A percentile compares a stretch with the other conserved stretches of the same genome.
Evolutionary conservation across 352 stramenopile species (phyloP).

Genomic region (Phytophthora europaea): DNA sequence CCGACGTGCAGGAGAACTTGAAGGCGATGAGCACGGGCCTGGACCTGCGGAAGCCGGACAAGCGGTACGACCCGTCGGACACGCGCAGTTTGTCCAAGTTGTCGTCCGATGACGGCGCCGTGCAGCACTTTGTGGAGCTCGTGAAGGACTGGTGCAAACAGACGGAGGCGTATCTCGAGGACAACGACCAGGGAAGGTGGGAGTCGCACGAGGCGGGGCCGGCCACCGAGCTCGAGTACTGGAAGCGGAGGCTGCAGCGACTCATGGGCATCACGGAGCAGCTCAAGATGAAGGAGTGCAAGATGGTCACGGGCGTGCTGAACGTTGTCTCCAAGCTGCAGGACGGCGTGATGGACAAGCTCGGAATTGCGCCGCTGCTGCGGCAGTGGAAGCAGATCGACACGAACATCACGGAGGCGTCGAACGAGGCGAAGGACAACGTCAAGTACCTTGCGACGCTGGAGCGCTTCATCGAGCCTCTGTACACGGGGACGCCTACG

Average conservation of each 20-base stretch:
- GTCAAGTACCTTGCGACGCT: conserved; percentile 89
- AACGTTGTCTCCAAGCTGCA: conserved; percentile 87
- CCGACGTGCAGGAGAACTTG: conserved; percentile 90
- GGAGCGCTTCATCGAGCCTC: conserved; percentile 88
- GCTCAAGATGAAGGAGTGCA: conserved; percentile 91
- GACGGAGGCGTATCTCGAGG: conserved; percentile 88
- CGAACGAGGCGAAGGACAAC: conserved; percentile 90
- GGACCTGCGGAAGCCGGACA: conserved; percentile 90
- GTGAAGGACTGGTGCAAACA: conserved; percentile 92
- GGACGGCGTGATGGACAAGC: conserved; percentile 69
- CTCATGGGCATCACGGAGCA: conserved; percentile 92
- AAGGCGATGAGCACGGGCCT: conserved; percentile 91
- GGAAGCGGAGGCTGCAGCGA: conserved; percentile 83
- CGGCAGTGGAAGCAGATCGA: conserved; percentile 91
- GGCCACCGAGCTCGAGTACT: conserved; percentile 89
- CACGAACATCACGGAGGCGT: conserved; percentile 87
- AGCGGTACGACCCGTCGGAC: conserved; percentile 78
- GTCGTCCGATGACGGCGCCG: conserved; percentile 72
- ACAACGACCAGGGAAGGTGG: conserved; percentile 83
- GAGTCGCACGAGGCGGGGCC: conserved; percentile 87
- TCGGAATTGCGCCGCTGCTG: conserved; percentile 70
- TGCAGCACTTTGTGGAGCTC: conserved; percentile 89
- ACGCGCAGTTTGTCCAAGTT: conserved; percentile 74
- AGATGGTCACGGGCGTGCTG: conserved; percentile 87
- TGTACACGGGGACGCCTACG: conserved; percentile 71